Percentiles rank a stretch among this genome's conserved stretches.
phyloP scores from a whole-genome alignment of 2,329 filamentous ascomycete genomes.

The Stachybotrys echinatus region DNA sequence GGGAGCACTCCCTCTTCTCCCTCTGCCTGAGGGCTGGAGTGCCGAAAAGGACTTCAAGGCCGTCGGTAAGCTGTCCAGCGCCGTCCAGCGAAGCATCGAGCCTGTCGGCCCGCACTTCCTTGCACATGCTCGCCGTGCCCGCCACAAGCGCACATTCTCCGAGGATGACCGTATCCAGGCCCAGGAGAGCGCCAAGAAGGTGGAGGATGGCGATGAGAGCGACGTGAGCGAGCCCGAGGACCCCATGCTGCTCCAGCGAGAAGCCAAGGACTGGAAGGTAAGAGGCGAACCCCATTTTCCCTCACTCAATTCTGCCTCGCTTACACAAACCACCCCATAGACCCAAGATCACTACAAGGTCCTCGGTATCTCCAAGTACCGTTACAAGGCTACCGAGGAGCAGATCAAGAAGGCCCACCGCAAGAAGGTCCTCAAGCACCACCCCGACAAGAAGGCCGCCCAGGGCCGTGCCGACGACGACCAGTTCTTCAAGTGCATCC shows the following conservation, averaged over 20 bases:
- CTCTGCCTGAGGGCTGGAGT: slow-evolving; percentile 74
- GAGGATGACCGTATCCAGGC: slow-evolving; percentile 98
- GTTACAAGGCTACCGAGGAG: slow-evolving; percentile 88
- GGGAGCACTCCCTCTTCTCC: slow-evolving; percentile 62
- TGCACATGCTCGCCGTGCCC: slow-evolving; percentile 89
- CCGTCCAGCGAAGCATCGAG: slow-evolving; percentile 84
- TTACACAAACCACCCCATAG: slow-evolving; percentile 34
- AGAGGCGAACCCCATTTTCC: slow-evolving; percentile 15
- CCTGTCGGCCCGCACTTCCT: slow-evolving; percentile 97
- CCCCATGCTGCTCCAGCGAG: slow-evolving; percentile 81
- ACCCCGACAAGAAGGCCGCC: slow-evolving; percentile 98
- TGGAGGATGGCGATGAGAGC: slow-evolving; percentile 83
- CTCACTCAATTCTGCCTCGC: too few relatives aligned
- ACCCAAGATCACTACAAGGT: slow-evolving; percentile 97
- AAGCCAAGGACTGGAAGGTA: slow-evolving; percentile 99
- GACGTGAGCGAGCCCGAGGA: slow-evolving; percentile 95
- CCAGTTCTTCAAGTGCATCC: slow-evolving; percentile 99
- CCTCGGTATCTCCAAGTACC: slow-evolving; percentile 86
- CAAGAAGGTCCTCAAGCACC: slow-evolving; percentile 99
- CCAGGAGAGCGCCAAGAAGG: slow-evolving; percentile 89
- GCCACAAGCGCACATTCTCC: slow-evolving; percentile 95
- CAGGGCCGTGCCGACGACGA: slow-evolving; percentile 84
- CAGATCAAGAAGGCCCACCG: slow-evolving; percentile 99
- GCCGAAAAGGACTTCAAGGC: slow-evolving; percentile 91
- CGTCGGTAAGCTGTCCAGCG: slow-evolving; percentile 67